Conservation (phyloP, 371 early-diverging fungal species). For the Rhizomucor miehei region DNA sequence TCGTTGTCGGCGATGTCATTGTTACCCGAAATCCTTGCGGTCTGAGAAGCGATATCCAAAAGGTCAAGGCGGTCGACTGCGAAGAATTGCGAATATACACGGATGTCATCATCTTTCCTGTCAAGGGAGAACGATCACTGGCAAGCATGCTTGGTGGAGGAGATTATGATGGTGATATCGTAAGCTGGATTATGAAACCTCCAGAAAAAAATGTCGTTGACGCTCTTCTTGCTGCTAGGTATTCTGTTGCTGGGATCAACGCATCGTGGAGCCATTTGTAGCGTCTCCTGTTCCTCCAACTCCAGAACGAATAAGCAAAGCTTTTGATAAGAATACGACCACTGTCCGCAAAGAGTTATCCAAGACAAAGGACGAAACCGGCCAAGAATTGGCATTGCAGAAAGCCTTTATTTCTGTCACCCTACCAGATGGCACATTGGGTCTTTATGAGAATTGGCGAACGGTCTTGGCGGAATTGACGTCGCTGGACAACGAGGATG, state of each 20-base stretch:
- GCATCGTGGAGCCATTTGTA: constrained; percentile 32
- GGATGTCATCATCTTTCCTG: constrained; percentile 42
- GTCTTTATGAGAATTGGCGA: constrained; percentile 43
- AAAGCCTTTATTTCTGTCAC: constrained; percentile 21
- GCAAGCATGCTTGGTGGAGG: constrained; percentile 47
- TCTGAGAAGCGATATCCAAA: constrained; percentile 42
- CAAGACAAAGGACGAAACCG: neutral
- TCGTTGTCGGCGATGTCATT: constrained; percentile 40
- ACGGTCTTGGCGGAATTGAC: constrained; percentile 28
- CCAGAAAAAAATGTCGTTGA: neutral
- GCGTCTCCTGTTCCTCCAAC: constrained; percentile 17
- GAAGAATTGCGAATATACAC: constrained; percentile 33
- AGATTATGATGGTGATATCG: constrained; percentile 56
- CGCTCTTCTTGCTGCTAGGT: constrained; percentile 21
- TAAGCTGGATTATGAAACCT: constrained; percentile 13
- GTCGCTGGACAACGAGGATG: constrained; percentile 33
- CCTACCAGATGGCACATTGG: constrained; percentile 33
- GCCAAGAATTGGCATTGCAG: constrained; percentile 25
- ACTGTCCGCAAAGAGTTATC: constrained; percentile 18
- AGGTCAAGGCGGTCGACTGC: constrained; percentile 42
- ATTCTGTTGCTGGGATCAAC: constrained; percentile 52
- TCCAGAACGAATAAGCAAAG: constrained; percentile 16
- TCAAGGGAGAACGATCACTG: constrained; percentile 35
- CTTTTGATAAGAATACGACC: constrained; percentile 28
- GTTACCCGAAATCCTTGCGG: constrained; percentile 47